Base-by-base conservation (phyloP, 805 yeast species). In the Cyberlindnera maritima region DNA sequence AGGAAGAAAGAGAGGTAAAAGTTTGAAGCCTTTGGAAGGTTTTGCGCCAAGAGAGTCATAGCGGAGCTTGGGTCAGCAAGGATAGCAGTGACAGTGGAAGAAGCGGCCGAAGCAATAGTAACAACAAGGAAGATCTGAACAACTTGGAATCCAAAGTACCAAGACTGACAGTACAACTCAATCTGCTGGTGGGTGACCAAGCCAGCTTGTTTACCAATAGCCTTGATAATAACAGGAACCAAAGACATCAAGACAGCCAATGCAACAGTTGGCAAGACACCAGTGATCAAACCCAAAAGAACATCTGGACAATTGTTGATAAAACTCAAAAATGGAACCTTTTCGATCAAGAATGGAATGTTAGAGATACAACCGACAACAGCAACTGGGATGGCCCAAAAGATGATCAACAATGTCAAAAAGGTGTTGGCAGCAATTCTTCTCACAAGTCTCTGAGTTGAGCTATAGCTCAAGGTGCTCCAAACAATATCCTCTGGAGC, bases 381-480 rank as follows among this genome's bases (percentile, higher is more conserved):
- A n/a, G 97, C 96, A 34, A 92, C 97, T 10, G 99, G 99, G 58
- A 92, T 82, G 36, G 96, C 83, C 98, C 98, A 92, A 69, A 90
- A 89, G 40, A 92, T 79, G 51, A 92, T 81, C 66, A 84, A 70
- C 48, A 79, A 59, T 21, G 86, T 80, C 59, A 86, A 72, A 41
- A 89, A 69, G 14, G 87, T 72, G 46, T 72, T 74, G 2, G 96
- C 92, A 44, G 76, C 69, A 20, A 77, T 47, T 48, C 72, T 75
- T 69, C 81, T 84, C 19, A 76, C 52, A 37, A 74, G 63, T 65
- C 96, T 80, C 60, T 74, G 75, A 51, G 69, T 68, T 64, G 80
- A 75, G 11, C 79, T 69, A 58, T 83, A 66, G 23, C 83, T 72
- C 57, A 88, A 68, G 62, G 88, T 91, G 36, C 74, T 75, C 98